A percentile compares a stretch with the other conserved stretches of the same genome.
These are phyloP conservation scores for Senecio squalidus DNA, from an alignment of 140 eudicot species.

Conservation along the genomic window DNA sequence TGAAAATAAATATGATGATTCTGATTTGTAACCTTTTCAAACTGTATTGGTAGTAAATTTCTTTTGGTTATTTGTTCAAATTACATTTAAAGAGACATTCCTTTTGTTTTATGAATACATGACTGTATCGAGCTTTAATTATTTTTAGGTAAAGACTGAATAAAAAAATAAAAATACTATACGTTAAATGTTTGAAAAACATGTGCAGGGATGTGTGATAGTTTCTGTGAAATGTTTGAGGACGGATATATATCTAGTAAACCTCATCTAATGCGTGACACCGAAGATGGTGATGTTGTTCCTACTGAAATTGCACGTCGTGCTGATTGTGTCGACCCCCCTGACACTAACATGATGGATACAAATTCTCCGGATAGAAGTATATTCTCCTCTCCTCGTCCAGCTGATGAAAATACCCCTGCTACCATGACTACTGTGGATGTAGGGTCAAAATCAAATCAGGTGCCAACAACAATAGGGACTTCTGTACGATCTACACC, in stretches of 20 bases:
- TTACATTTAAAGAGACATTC: too few relatives aligned
- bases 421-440: constrained; percentile 21
- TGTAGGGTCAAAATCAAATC: constrained; percentile 38
- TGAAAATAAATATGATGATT: too few relatives aligned
- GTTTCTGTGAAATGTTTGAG: constrained; percentile 31
- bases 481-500: constrained; percentile 26
- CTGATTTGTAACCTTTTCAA: too few relatives aligned
- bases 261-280: constrained; percentile 24
- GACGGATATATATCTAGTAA: constrained; percentile 37
- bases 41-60: too few relatives aligned
- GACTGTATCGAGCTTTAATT: too few relatives aligned
- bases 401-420: constrained; percentile 42
- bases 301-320: constrained; percentile 19
- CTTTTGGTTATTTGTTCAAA: too few relatives aligned
- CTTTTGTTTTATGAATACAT: too few relatives aligned
- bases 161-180: too few relatives aligned
- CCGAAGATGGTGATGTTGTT: not conserved
- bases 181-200: not conserved
- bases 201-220: constrained; percentile 52
- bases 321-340: constrained; percentile 32
- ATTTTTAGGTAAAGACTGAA: too few relatives aligned
- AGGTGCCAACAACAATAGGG: constrained; percentile 28
- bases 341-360: constrained; percentile 17
- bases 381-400: constrained; percentile 23
- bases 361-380: constrained; percentile 11